Percentiles rank a stretch among this genome's conserved stretches.
phyloP scores from a whole-genome alignment of 768 basidiomycete genomes.

The Krasilnikovozyma curviuscula region DNA sequence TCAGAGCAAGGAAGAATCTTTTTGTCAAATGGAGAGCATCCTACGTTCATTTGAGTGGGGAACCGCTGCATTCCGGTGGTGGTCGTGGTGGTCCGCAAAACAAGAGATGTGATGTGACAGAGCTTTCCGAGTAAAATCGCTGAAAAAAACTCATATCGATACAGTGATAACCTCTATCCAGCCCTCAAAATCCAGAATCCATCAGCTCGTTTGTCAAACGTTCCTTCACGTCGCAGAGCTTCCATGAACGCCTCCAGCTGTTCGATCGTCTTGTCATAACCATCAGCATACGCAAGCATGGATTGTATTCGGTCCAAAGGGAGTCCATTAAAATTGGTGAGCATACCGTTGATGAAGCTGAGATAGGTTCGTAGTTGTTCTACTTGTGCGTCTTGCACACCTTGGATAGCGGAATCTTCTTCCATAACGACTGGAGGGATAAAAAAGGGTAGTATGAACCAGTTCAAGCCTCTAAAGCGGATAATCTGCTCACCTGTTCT shows the following conservation, averaged over 20 bases:
- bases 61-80: too few relatives aligned
- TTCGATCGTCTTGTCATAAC: slow-evolving; percentile 58
- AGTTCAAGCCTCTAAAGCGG: background rate
- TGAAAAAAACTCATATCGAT: too few relatives aligned
- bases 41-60: too few relatives aligned
- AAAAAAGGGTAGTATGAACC: background rate
- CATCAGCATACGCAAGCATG: slow-evolving; percentile 67
- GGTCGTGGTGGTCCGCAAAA: too few relatives aligned
- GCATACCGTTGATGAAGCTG: slow-evolving; percentile 67
- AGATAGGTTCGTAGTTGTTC: slow-evolving; percentile 33
- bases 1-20: too few relatives aligned
- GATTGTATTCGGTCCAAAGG: slow-evolving; percentile 66
- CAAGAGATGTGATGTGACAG: too few relatives aligned
- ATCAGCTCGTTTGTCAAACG: slow-evolving; percentile 50
- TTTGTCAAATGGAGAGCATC: too few relatives aligned
- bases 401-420: slow-evolving; percentile 34
- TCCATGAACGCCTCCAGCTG: slow-evolving; percentile 66
- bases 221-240: slow-evolving; percentile 53
- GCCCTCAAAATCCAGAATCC: slow-evolving; percentile 40
- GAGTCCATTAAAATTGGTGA: slow-evolving; percentile 62
- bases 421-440: slow-evolving; percentile 28
- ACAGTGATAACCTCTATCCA: too few relatives aligned
- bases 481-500: too few relatives aligned
- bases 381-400: slow-evolving; percentile 52
- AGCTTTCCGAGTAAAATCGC: too few relatives aligned